Evolutionary conservation across 2,329 filamentous ascomycete species (phyloP).

Genomic region (Neonectria magnoliae): DNA sequence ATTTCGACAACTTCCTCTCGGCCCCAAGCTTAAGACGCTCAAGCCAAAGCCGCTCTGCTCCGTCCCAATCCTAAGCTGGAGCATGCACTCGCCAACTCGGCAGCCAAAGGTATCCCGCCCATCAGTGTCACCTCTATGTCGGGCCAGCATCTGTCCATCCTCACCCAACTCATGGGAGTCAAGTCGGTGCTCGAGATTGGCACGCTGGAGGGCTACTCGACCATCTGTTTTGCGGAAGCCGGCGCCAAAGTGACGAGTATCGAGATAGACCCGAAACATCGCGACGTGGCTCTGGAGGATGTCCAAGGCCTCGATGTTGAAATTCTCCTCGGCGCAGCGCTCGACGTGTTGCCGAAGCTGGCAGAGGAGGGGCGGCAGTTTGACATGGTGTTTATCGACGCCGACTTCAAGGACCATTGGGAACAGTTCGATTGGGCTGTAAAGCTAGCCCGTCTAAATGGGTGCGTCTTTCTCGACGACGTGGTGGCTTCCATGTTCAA

Average conservation of each 20-base stretch:
- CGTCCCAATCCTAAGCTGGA: slow-evolving; percentile 10
- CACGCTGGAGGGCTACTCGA: slow-evolving; percentile 63
- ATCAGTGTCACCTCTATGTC: slow-evolving; percentile 50
- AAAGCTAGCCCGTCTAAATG: slow-evolving; percentile 51
- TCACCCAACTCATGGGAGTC: slow-evolving; percentile 48
- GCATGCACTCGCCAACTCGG: slow-evolving; percentile 46
- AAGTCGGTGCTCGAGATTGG: slow-evolving; percentile 62
- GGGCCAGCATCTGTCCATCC: slow-evolving; percentile 53
- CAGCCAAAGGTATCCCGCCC: slow-evolving; percentile 47
- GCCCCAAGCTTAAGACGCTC: slow-evolving; percentile 5
- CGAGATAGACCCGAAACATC: slow-evolving; percentile 58
- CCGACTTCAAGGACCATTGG: slow-evolving; percentile 60
- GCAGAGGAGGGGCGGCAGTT: slow-evolving; percentile 54
- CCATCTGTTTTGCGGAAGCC: slow-evolving; percentile 59
- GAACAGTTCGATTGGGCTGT: slow-evolving; percentile 59
- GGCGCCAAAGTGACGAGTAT: slow-evolving; percentile 56
- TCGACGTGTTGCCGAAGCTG: slow-evolving; percentile 52
- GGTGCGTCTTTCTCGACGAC: slow-evolving; percentile 61
- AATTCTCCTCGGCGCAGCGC: slow-evolving; percentile 55
- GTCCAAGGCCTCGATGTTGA: slow-evolving; percentile 53
- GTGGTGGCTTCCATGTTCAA: slow-evolving; percentile 48
- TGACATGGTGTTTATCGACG: slow-evolving; percentile 64
- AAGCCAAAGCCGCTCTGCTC: slow-evolving; percentile 6
- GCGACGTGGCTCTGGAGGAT: slow-evolving; percentile 58
- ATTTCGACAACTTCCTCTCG: slow-evolving; percentile 16